These are phyloP conservation scores for Pyrenochaeta sp. DNA, from an alignment of 2,329 filamentous ascomycete species.

Conservation along the genomic window DNA sequence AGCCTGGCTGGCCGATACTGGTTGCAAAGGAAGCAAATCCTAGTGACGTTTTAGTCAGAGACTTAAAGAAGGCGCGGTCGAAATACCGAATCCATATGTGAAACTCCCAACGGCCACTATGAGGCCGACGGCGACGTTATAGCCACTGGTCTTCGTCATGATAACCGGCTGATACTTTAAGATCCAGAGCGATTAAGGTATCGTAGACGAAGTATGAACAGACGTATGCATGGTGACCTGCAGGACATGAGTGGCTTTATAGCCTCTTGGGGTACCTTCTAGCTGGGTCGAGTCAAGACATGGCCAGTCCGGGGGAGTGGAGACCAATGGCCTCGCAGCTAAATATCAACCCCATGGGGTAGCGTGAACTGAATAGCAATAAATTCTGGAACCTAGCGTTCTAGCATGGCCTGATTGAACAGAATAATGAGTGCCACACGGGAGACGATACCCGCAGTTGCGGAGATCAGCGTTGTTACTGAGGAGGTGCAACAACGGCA, in stretches of 20 bases:
- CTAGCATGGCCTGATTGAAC: background rate
- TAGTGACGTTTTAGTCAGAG: constrained; percentile 4
- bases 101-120: constrained; percentile 35
- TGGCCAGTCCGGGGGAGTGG: constrained; percentile 9
- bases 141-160: constrained; percentile 33
- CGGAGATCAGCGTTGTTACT: background rate
- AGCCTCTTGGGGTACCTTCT: constrained; percentile 2
- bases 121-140: constrained; percentile 34
- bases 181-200: background rate
- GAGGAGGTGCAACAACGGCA: background rate
- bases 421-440: constrained; percentile 1
- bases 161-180: constrained; percentile 1
- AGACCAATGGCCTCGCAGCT: background rate
- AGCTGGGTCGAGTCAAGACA: background rate
- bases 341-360: constrained; percentile 6
- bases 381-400: background rate
- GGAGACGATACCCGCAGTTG: constrained; percentile 5
- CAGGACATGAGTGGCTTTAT: background rate
- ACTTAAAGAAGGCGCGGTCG: background rate
- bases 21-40: constrained; percentile 37
- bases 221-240: background rate
- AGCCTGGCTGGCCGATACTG: constrained; percentile 31
- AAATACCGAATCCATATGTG: constrained; percentile 35
- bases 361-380: background rate
- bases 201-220: background rate